phyloP scores from a whole-genome alignment of 352 stramenopile genomes.

The Pilasporangium apinafurcum region DNA sequence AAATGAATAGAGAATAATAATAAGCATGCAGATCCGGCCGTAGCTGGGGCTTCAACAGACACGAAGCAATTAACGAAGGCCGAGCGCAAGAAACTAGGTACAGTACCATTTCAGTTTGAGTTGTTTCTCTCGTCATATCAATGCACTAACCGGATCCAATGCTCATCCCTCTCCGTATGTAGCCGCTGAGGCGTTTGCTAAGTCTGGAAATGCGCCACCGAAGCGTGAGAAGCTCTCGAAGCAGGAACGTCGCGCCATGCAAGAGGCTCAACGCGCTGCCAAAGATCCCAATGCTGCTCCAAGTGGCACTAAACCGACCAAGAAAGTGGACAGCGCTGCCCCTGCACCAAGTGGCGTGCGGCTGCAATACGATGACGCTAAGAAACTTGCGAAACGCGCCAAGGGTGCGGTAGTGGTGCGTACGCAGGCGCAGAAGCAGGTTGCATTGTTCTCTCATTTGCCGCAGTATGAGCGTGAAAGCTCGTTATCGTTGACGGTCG shows the following conservation, averaged over 20 bases:
- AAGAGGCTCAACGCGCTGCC: constrained; percentile 86
- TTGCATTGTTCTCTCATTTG: constrained; percentile 80
- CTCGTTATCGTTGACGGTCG: constrained; percentile 65
- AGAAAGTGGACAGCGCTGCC: constrained; percentile 24
- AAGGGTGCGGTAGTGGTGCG: constrained; percentile 63
- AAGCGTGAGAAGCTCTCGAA: constrained; percentile 89
- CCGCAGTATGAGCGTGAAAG: constrained; percentile 80
- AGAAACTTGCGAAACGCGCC: constrained; percentile 69
- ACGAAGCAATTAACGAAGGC: constrained; percentile 52
- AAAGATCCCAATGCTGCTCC: constrained; percentile 42
- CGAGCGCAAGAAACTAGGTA: constrained; percentile 60
- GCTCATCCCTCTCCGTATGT: background rate
- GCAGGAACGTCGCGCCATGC: constrained; percentile 87
- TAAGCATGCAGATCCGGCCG: background rate
- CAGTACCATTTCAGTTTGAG: no score
- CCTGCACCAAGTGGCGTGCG: constrained; percentile 38
- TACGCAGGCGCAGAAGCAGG: constrained; percentile 75
- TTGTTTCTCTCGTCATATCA: background rate
- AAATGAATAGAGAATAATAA: no score
- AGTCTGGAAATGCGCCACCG: constrained; percentile 17
- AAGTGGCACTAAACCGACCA: constrained; percentile 16
- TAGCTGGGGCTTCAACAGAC: constrained; percentile 5
- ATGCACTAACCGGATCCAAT: background rate
- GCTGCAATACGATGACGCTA: constrained; percentile 76
- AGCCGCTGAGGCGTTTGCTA: constrained; percentile 60